These are phyloP conservation scores for Stylosanthes scabra DNA, from an alignment of 331 rosid genomes.

Conservation along the genomic window DNA sequence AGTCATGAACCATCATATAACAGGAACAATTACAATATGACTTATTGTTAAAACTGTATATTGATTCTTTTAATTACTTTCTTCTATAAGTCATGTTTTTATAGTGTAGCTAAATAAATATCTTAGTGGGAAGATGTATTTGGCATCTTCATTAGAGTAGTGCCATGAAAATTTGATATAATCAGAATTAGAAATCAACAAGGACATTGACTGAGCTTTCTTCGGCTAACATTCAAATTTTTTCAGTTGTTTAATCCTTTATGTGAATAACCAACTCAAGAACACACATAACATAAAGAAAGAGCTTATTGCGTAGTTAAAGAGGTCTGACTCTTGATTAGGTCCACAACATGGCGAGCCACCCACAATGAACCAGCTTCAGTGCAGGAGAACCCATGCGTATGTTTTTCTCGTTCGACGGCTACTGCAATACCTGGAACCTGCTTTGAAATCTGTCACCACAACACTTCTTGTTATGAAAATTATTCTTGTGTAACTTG, in stretches of 20 bases:
- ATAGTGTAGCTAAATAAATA: too few relatives aligned
- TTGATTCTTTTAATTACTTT: too few relatives aligned
- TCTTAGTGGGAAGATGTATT: too few relatives aligned
- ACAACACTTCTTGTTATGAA: neutral
- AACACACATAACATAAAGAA: slow-evolving; percentile 34
- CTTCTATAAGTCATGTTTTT: too few relatives aligned
- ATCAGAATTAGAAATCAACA: neutral
- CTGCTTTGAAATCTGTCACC: slow-evolving; percentile 72
- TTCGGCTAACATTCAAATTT: neutral
- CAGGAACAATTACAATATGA: too few relatives aligned
- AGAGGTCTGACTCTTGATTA: slow-evolving; percentile 56
- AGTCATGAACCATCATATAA: too few relatives aligned
- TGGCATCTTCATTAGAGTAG: too few relatives aligned
- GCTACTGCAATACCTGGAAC: slow-evolving; percentile 65
- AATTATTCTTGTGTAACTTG: too few relatives aligned
- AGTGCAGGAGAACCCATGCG: slow-evolving; percentile 79
- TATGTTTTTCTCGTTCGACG: slow-evolving; percentile 73
- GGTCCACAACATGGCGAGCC: slow-evolving; percentile 77
- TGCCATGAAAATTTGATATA: too few relatives aligned
- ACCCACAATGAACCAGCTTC: slow-evolving; percentile 86
- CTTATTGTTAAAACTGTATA: too few relatives aligned
- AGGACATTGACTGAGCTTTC: neutral
- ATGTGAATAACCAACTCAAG: slow-evolving; percentile 16
- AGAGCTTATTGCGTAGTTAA: slow-evolving; percentile 43
- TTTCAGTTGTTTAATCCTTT: too few relatives aligned